These are phyloP conservation scores for Apiospora koreana DNA, from an alignment of 2,329 filamentous ascomycete species.

Conservation along the genomic window DNA sequence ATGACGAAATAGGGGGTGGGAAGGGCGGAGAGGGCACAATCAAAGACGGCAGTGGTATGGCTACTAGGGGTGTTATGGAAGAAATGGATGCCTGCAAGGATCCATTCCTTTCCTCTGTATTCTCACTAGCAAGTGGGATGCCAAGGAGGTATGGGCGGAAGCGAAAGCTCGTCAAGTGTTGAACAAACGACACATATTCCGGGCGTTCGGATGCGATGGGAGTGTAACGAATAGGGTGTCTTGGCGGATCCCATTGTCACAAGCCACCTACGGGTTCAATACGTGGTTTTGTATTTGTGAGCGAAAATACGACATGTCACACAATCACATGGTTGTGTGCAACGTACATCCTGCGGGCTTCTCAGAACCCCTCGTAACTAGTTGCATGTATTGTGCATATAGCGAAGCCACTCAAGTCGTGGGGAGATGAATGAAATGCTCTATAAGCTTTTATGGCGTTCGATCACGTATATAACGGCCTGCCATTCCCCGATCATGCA, in stretches of 20 bases:
- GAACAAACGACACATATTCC: not conserved
- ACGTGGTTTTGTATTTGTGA: not conserved
- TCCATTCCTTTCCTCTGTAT: not conserved
- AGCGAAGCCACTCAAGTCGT: too few relatives aligned
- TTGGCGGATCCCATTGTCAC: not conserved
- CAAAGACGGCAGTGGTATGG: not conserved
- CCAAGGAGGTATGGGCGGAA: not conserved
- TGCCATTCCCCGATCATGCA: not conserved
- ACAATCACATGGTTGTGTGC: not conserved
- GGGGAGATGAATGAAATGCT: too few relatives aligned
- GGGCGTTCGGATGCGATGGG: not conserved
- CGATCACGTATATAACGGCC: not conserved
- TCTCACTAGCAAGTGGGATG: not conserved
- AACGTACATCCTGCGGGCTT: not conserved
- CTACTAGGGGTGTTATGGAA: not conserved
- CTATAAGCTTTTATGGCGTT: not conserved
- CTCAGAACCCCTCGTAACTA: too few relatives aligned
- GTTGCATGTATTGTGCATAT: too few relatives aligned
- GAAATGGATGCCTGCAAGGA: not conserved
- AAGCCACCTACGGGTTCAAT: not conserved
- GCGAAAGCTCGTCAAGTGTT: not conserved
- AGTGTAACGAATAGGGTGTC: too few relatives aligned
- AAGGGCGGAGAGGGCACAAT: not conserved
- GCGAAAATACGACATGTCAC: too few relatives aligned
- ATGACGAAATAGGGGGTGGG: not conserved